Evolutionary conservation across 345 rosid genomes (phyloP), one percentile per base, ranked within the genome.

Genomic region (Hypericum perforatum): DNA sequence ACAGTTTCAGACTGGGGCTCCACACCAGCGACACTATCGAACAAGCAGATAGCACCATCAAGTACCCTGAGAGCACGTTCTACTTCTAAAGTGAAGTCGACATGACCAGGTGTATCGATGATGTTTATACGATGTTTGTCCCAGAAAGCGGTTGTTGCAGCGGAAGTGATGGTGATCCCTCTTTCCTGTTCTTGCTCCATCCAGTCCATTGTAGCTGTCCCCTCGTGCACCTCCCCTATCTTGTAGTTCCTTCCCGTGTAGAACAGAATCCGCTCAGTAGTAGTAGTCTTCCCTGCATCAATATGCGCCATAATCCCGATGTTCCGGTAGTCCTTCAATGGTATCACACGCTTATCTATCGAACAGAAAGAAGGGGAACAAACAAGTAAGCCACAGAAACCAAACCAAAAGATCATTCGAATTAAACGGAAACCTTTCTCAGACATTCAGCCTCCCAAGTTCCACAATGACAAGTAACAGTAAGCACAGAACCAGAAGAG

Each of bases 141-240:
- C 96, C 98, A 91, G 56, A 77, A 87, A 10, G 98, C 76, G 29
- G 98, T 87, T 16, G 98, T 92, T 45, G 96, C 98, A 29, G 96
- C 98, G 7, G 98, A 87, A 14, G 98, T 91, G 22, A 92, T 87
- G 36, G 98, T 92, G 64, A 92, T 87, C 62, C 98, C 98, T 77
- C 98, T 81, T 66, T 92, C 98, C 59, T 92, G 98, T 58, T 92
- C 98, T 74, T 92, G 98, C 59, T 92, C 98, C 96, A 92, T 92
- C 96, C 98, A 92, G 64, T 92, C 98, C 98, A 92, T 92, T 16
- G 98, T 92, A 41, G 98, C 96, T 2, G 98, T 92, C 49, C 94
- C 96, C 65, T 92, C 98, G 6, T 91, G 96, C 6, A 92, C 98
- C 72, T 92, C 96, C 5, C 98, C 96, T 16, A 92, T 92, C 68